Base-by-base conservation (phyloP, 2,329 filamentous ascomycete species). In the Fusarium marasasianum region DNA sequence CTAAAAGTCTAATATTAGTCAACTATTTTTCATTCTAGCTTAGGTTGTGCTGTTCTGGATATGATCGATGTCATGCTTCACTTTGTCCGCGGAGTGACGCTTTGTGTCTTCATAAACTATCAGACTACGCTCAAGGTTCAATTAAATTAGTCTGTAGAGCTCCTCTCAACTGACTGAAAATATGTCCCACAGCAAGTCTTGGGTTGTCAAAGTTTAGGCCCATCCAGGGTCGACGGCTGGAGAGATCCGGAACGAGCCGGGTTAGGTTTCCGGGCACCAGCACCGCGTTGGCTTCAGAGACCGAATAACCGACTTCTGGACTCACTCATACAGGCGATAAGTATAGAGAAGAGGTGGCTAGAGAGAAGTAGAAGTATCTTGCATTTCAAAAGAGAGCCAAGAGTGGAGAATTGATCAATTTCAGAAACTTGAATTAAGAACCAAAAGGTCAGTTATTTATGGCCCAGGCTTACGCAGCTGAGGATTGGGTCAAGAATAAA, bases 141-240 rank as follows among this genome's bases (percentile, higher is more conserved):
- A 8, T 20, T 22, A 4, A 1, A 8, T 13, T 13, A 6, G 26
- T 37, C 9, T 37, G 4, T 8, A 20, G 9, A 3, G 8, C 10
- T 17, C 5, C 9, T 11, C 2, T 9, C 8, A 53, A 31, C 22
- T 22, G 2, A 26, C 4, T 17, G 5, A 9, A 0, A 38, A 12
- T 15, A 53, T 38, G 33, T 5, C 33, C 9, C 13, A 53, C 7
- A 15, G 2, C 5, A 53, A 37, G 18, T 18, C 33, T 17, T 26
- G 7, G 7, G 10, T 37, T 38, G n/a, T 38, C 1, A 38, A 26
- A 53, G n/a, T 53, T 20, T 3, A 53, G 18, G n/a, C 5, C n/a
- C 33, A 38, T 17, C 50, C 33, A 17, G n/a, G 50, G 33, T 38
- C 50, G 5, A 26, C 50, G 3, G 18, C 13, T 22, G 13, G 17